phyloP scores from a whole-genome alignment of 345 rosid species.

The Salix purpurea region DNA sequence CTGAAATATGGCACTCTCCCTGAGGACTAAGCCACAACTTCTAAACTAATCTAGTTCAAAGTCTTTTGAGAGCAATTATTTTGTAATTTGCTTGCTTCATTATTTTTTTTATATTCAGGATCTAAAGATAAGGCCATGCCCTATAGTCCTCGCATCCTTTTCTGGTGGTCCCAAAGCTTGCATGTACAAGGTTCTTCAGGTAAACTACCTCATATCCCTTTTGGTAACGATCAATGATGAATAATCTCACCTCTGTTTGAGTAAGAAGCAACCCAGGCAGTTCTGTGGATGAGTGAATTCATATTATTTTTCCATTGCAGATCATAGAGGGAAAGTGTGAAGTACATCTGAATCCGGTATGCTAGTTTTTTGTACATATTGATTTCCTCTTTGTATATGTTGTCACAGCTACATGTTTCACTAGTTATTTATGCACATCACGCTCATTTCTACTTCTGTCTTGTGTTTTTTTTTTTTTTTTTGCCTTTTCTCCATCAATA shows the following conservation, averaged over 20 bases:
- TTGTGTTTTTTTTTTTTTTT: background rate
- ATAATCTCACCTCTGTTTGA: background rate
- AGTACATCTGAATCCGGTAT: slow-evolving; percentile 46
- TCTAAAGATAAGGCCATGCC: slow-evolving; percentile 66
- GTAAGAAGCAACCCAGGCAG: background rate
- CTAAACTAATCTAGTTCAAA: background rate
- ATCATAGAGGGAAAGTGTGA: slow-evolving; percentile 61
- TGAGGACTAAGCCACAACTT: background rate
- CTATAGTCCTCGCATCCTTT: slow-evolving; percentile 77
- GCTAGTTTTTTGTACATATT: slow-evolving; percentile 1
- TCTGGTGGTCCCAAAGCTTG: slow-evolving; percentile 93
- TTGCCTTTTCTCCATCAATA: slow-evolving; percentile 24
- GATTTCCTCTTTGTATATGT: background rate
- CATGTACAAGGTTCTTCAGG: slow-evolving; percentile 93
- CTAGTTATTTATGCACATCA: background rate
- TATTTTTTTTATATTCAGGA: slow-evolving; percentile 40
- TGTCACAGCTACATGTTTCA: background rate
- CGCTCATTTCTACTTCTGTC: background rate
- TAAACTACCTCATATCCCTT: slow-evolving; percentile 16
- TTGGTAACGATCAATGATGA: background rate
- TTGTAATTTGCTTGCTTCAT: slow-evolving; percentile 5
- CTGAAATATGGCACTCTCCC: background rate
- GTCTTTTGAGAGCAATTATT: slow-evolving; percentile 1
- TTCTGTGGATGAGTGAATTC: background rate
- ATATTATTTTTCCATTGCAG: slow-evolving; percentile 40